Conservation (phyloP, 2,329 filamentous ascomycete species). For the Aspergillus pseudoviridinutans region DNA sequence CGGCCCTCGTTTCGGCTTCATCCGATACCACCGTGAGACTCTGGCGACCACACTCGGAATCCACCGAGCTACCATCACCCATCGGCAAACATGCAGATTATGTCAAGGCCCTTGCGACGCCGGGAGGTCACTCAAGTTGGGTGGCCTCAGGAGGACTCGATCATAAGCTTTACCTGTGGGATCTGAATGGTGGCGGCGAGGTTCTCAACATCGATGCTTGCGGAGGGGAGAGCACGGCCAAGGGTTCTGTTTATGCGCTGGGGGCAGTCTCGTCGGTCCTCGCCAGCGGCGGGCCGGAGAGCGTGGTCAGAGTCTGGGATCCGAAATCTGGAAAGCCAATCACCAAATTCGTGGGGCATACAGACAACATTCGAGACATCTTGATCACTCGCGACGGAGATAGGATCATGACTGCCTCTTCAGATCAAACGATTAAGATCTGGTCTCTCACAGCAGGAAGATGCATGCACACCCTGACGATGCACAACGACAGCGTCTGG, state of each 20-base stretch:
- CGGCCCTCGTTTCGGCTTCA: conserved; percentile 79
- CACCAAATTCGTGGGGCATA: conserved; percentile 95
- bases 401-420: conserved; percentile 88
- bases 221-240: conserved; percentile 77
- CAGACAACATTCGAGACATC: conserved; percentile 88
- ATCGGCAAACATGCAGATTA: conserved; percentile 95
- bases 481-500: conserved; percentile 99
- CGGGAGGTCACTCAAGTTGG: conserved; percentile 69
- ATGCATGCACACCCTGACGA: conserved; percentile 96
- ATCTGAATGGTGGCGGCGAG: conserved; percentile 81
- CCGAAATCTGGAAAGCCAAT: conserved; percentile 81
- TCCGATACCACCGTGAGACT: conserved; percentile 92
- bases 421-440: conserved; percentile 94
- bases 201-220: conserved; percentile 72
- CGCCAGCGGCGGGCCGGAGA: conserved; percentile 90
- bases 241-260: conserved; percentile 92
- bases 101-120: conserved; percentile 86
- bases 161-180: conserved; percentile 89
- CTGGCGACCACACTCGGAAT: conserved; percentile 72
- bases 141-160: conserved; percentile 92
- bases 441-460: conserved; percentile 94
- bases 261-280: conserved; percentile 75
- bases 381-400: conserved; percentile 85
- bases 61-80: conserved; percentile 64
- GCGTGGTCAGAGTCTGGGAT: conserved; percentile 89